Evolutionary conservation across 1,284 basidiomycete species (phyloP).

Genomic region (Cutaneotrichosporon cavernicola): DNA sequence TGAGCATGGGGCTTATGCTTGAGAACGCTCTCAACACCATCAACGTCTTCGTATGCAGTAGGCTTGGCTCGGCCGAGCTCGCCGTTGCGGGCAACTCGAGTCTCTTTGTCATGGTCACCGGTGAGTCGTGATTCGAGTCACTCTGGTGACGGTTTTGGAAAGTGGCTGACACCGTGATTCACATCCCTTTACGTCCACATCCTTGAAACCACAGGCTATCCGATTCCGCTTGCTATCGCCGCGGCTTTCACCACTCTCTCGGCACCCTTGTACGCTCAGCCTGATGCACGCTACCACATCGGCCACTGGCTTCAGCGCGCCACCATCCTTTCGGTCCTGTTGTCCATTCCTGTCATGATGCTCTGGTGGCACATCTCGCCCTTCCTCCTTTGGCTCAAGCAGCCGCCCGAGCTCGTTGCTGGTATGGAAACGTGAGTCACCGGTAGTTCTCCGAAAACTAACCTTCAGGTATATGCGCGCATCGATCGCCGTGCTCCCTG

Average conservation of each 20-base stretch:
- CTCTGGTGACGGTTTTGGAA: neutral
- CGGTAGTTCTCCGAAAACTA: neutral
- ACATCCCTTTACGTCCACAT: neutral
- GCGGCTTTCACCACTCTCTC: slow-evolving; percentile 46
- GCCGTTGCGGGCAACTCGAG: slow-evolving; percentile 39
- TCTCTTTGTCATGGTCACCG: slow-evolving; percentile 36
- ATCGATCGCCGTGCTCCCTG: slow-evolving; percentile 23
- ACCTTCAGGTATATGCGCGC: slow-evolving; percentile 21
- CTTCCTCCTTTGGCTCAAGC: slow-evolving; percentile 29
- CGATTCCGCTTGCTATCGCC: slow-evolving; percentile 36
- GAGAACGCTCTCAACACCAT: slow-evolving; percentile 31
- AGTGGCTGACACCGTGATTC: neutral
- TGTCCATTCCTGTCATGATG: slow-evolving; percentile 26
- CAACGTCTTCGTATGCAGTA: slow-evolving; percentile 32
- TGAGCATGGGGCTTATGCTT: slow-evolving; percentile 27
- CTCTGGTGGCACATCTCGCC: slow-evolving; percentile 41
- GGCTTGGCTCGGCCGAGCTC: slow-evolving; percentile 33
- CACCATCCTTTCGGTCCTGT: slow-evolving; percentile 32
- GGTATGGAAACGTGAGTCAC: slow-evolving; percentile 29
- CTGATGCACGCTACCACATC: slow-evolving; percentile 32
- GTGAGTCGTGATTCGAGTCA: slow-evolving; percentile 17
- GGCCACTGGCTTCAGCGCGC: slow-evolving; percentile 43
- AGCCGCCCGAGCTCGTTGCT: slow-evolving; percentile 28
- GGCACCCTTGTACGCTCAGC: slow-evolving; percentile 35
- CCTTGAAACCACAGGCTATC: slow-evolving; percentile 22